Evolutionary conservation across 305 asterid genomes (phyloP), one percentile per base, ranked within the genome.

Genomic region (Fraxinus baroniana): DNA sequence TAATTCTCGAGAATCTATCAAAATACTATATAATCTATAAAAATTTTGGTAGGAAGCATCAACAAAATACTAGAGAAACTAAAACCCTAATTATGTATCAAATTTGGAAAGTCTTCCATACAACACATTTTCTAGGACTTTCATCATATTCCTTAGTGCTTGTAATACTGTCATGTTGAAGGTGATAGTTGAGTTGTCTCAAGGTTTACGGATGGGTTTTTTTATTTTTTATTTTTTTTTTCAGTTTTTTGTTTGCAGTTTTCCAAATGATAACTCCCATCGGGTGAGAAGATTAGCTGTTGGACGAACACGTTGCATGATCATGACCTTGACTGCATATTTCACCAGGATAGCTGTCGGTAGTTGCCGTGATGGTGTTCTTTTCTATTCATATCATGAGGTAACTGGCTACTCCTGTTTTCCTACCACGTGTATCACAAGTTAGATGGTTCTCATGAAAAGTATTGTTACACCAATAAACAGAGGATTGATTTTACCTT

Each of bases 311-410:
- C 97, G 98, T 37, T 92, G 88, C 86, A 89, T 92, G 86, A 89
- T 96, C 84, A 91, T 86, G 94, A 89, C 98, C 72, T 87, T 96
- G 89, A 89, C 95, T 68, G 85, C 98, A 75, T 91, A 94, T 84
- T 91, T 91, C 87, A 93, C 94, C 74, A 96, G 95, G 91, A 96
- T 96, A 87, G 98, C 98, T 86, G 99, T 96, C 72, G 98, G 99
- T 79, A 98, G 94, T 87, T 93, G 98, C 84, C 97, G 99, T 37
- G 99, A 96, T 85, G 99, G 99, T 49, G 85, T 96, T 86, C 97
- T 96, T 75, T 96, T 94, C 88, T 96, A 91, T 87, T 84, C 92
- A 7, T 96, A 91, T 87, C 95, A 86, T 78, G 99, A 96, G 95
- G 99, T 94, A 80, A 83, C 92, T 76, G 60, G 72, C 68, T 62